These are phyloP conservation scores for Neoboletus brunneissimus DNA, from an alignment of 768 basidiomycete genomes.

Conservation along the genomic window DNA sequence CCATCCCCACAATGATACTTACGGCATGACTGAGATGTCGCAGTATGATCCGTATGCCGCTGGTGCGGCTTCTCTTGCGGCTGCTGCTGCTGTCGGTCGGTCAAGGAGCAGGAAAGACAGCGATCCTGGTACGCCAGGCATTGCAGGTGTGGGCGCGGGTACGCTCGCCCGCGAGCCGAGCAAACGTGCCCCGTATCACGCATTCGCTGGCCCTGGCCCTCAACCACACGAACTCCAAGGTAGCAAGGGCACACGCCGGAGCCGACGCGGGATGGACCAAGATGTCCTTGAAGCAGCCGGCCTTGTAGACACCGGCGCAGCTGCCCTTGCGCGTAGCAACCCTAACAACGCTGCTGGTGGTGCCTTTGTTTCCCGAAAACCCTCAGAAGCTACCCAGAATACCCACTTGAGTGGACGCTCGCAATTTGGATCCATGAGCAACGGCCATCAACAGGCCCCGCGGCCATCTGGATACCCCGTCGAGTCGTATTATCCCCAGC, in stretches of 20 bases:
- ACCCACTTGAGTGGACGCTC: slow-evolving; percentile 26
- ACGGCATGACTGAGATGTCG: slow-evolving; percentile 50
- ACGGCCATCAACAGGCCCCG: slow-evolving; percentile 9
- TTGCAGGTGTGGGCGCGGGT: slow-evolving; percentile 37
- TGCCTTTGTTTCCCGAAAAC: slow-evolving; percentile 20
- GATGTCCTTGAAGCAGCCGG: slow-evolving; percentile 31
- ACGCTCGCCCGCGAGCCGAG: slow-evolving; percentile 29
- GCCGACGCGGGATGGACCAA: slow-evolving; percentile 17
- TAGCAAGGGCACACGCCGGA: slow-evolving; percentile 14
- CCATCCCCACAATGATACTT: slow-evolving; percentile 40
- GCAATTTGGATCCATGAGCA: slow-evolving; percentile 20
- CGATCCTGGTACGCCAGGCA: slow-evolving; percentile 37
- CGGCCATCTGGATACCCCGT: slow-evolving; percentile 28
- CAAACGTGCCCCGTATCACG: slow-evolving; percentile 36
- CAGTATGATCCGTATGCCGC: slow-evolving; percentile 38
- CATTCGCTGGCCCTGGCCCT: slow-evolving; percentile 35
- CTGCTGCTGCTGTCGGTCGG: slow-evolving; percentile 21
- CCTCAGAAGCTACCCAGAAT: slow-evolving; percentile 27
- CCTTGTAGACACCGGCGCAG: slow-evolving; percentile 14
- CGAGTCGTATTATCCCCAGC: slow-evolving; percentile 26
- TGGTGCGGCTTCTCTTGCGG: slow-evolving; percentile 22
- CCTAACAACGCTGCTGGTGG: background rate
- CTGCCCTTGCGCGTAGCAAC: background rate
- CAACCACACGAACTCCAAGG: slow-evolving; percentile 19
- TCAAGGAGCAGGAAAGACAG: slow-evolving; percentile 29